Evolutionary conservation across 2,329 filamentous ascomycete species (phyloP).

Genomic region (Trichophyton schoenleinii): DNA sequence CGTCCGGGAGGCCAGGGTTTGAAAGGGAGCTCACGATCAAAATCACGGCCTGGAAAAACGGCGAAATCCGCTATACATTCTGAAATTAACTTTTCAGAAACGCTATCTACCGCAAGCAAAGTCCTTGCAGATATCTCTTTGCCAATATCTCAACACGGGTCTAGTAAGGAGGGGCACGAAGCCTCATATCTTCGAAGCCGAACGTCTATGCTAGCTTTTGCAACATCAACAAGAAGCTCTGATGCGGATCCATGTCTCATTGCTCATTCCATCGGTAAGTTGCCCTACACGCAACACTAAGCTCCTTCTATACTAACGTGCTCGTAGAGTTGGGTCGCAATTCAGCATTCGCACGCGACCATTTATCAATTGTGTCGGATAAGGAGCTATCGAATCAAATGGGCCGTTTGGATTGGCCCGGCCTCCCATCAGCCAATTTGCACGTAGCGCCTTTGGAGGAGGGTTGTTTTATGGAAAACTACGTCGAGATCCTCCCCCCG

Average conservation of each 20-base stretch:
- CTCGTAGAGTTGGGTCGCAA: constrained; percentile 29
- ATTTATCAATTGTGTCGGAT: constrained; percentile 32
- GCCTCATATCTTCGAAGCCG: constrained; percentile 29
- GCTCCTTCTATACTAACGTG: constrained; percentile 4
- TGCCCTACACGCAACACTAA: neutral
- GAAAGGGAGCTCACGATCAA: constrained; percentile 32
- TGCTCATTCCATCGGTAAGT: constrained; percentile 29
- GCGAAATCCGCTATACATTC: constrained; percentile 17
- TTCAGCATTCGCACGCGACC: constrained; percentile 30
- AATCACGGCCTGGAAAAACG: constrained; percentile 20
- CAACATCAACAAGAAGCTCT: constrained; percentile 22
- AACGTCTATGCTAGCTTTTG: constrained; percentile 32
- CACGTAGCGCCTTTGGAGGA: constrained; percentile 28
- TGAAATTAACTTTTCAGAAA: constrained; percentile 26
- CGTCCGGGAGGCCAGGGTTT: constrained; percentile 21
- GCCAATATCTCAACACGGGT: constrained; percentile 24
- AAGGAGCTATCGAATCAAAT: constrained; percentile 32
- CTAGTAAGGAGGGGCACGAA: constrained; percentile 29
- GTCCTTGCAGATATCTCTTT: constrained; percentile 24
- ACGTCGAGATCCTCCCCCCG: constrained; percentile 70
- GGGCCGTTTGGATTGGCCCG: constrained; percentile 41
- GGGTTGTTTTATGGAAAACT: constrained; percentile 63
- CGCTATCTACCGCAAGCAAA: constrained; percentile 26
- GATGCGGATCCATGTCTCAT: constrained; percentile 15
- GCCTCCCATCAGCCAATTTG: constrained; percentile 14